These are phyloP conservation scores for Wickerhamiella pararugosa DNA, from an alignment of 1,139 yeast species.

Conservation along the genomic window DNA sequence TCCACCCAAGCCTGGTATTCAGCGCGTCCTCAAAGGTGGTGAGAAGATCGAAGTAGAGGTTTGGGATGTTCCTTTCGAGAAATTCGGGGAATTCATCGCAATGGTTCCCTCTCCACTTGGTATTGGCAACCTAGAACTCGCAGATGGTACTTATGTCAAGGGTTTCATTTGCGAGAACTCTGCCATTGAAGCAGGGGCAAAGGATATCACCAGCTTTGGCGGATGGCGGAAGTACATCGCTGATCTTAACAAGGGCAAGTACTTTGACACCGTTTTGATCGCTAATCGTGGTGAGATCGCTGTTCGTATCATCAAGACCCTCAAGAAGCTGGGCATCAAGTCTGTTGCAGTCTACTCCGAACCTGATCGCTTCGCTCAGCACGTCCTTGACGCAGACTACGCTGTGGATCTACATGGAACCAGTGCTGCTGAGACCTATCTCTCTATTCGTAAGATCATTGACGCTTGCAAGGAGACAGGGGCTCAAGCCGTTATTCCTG, in stretches of 20 bases:
- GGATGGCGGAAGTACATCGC: constrained; percentile 69
- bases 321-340: constrained; percentile 61
- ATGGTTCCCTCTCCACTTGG: constrained; percentile 94
- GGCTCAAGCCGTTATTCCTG: constrained; percentile 91
- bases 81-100: constrained; percentile 65
- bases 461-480: constrained; percentile 69
- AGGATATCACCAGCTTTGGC: constrained; percentile 68
- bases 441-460: constrained; percentile 69
- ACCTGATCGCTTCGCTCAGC: constrained; percentile 77
- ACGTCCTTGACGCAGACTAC: constrained; percentile 68
- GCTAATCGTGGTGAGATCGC: constrained; percentile 99
- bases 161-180: constrained; percentile 88
- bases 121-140: constrained; percentile 78
- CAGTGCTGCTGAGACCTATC: constrained; percentile 82
- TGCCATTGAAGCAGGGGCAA: constrained; percentile 50
- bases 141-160: constrained; percentile 67
- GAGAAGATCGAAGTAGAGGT: constrained; percentile 56
- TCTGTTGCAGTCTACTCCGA: constrained; percentile 85
- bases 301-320: constrained; percentile 76
- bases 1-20: constrained; percentile 84
- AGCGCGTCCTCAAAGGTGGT: constrained; percentile 44
- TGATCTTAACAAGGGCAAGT: constrained; percentile 30
- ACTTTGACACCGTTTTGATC: constrained; percentile 71
- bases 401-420: constrained; percentile 66
- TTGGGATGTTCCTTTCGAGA: constrained; percentile 63